Evolutionary conservation across 192 early-diverging fungal species (phyloP).

Genomic region (Rhizophlyctis rosea): DNA sequence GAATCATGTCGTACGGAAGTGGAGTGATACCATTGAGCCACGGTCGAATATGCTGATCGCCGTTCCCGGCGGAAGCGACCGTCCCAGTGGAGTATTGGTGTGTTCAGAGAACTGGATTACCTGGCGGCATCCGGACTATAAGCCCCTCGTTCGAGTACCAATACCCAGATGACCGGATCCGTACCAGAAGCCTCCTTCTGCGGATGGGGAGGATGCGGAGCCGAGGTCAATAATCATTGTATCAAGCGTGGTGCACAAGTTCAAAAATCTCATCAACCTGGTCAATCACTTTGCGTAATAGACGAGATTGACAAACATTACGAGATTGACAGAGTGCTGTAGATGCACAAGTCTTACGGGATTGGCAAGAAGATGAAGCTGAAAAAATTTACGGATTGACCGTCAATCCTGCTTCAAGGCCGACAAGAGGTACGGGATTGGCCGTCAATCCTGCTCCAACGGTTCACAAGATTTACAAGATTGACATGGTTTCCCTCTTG

Average conservation of each 20-base stretch:
- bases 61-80: slow-evolving; percentile 84
- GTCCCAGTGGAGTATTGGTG: slow-evolving; percentile 95
- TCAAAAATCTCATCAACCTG: too few relatives aligned
- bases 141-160: slow-evolving; percentile 63
- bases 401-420: too few relatives aligned
- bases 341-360: too few relatives aligned
- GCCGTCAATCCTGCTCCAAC: too few relatives aligned
- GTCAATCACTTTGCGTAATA: too few relatives aligned
- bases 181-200: slow-evolving; percentile 40
- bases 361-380: too few relatives aligned
- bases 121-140: slow-evolving; percentile 72
- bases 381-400: too few relatives aligned
- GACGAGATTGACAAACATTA: too few relatives aligned
- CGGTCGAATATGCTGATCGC: slow-evolving; percentile 81
- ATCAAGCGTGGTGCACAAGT: slow-evolving; percentile 81
- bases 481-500: too few relatives aligned
- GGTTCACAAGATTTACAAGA: too few relatives aligned
- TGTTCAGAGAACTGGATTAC: slow-evolving; percentile 88
- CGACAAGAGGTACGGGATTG: too few relatives aligned
- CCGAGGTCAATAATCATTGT: slow-evolving; percentile 74
- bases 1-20: slow-evolving; percentile 97
- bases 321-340: too few relatives aligned
- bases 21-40: slow-evolving; percentile 77
- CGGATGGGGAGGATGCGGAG: slow-evolving; percentile 40
- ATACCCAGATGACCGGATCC: slow-evolving; percentile 78